Conservation (phyloP, 2,329 filamentous ascomycete genomes). For the Blastomyces emzantsi region DNA sequence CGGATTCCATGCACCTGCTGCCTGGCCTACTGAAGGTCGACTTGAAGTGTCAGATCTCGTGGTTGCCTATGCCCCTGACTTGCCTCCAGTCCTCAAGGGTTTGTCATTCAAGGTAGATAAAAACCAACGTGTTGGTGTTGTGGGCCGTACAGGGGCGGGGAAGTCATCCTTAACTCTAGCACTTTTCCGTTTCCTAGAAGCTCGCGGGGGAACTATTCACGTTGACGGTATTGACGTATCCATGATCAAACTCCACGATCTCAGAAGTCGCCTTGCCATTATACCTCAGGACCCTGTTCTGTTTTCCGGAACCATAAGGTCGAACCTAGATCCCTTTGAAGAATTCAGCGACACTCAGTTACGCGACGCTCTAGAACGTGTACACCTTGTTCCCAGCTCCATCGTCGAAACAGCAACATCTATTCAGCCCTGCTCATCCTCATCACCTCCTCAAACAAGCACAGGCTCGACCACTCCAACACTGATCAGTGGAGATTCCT, state of each 20-base stretch:
- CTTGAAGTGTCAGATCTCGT: conserved; percentile 66
- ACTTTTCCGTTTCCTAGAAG: conserved; percentile 68
- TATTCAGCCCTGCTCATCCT: conserved; percentile 10
- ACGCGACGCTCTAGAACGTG: conserved; percentile 58
- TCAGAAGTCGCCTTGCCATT: conserved; percentile 67
- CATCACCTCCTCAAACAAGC: conserved; percentile 10
- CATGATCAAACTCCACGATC: conserved; percentile 57
- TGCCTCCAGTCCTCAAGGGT: conserved; percentile 61
- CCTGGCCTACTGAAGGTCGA: conserved; percentile 65
- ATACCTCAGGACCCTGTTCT: conserved; percentile 77
- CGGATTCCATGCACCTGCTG: conserved; percentile 54
- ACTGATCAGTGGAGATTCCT: conserved; percentile 14
- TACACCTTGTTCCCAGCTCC: conserved; percentile 53
- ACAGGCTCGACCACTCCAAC: conserved; percentile 18
- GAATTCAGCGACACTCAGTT: conserved; percentile 61
- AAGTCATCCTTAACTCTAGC: conserved; percentile 69
- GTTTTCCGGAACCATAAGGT: conserved; percentile 68
- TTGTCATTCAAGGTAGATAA: conserved; percentile 57
- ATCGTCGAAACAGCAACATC: conserved; percentile 28
- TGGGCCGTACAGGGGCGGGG: conserved; percentile 68
- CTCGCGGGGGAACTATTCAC: conserved; percentile 53
- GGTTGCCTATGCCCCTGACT: conserved; percentile 60
- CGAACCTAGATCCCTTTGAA: conserved; percentile 68
- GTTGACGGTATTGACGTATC: conserved; percentile 70
- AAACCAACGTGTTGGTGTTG: conserved; percentile 64